Conservation (phyloP, 306 rosid species). For the Gastrolobium villosum region DNA sequence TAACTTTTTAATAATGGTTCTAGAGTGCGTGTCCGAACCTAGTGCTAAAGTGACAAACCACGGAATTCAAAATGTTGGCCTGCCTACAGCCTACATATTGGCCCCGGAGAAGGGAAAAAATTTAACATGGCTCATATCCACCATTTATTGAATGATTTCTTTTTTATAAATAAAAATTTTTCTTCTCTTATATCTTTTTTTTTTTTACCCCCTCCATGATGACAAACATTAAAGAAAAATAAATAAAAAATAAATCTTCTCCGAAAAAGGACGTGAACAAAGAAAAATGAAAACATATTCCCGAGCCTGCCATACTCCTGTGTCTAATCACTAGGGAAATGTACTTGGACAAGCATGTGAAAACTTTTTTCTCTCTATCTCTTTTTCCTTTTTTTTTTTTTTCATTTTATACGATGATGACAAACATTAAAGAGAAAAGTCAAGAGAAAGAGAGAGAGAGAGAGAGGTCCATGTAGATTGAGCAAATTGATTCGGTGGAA, state of each 20-base stretch:
- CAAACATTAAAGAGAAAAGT: not conserved
- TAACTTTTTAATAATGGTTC: not conserved
- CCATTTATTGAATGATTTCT: too few species aligned
- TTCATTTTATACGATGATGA: not conserved
- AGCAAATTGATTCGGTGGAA: slow-evolving; percentile 18
- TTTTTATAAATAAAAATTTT: too few species aligned
- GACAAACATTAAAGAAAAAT: too few species aligned
- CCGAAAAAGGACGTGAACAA: not conserved
- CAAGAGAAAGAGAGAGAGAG: too few species aligned
- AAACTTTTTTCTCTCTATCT: too few species aligned
- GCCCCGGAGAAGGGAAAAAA: too few species aligned
- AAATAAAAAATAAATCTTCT: too few species aligned
- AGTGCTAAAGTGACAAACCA: not conserved
- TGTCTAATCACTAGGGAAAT: slow-evolving; percentile 9
- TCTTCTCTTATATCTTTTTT: too few species aligned
- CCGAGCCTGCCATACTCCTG: slow-evolving; percentile 40
- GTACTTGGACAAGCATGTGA: not conserved
- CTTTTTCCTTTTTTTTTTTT: not conserved
- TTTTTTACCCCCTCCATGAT: too few species aligned
- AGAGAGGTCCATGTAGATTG: slow-evolving; percentile 19
- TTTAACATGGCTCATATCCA: too few species aligned
- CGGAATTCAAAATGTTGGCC: slow-evolving; percentile 35
- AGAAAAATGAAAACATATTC: not conserved
- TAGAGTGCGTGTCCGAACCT: slow-evolving; percentile 15
- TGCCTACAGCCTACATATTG: slow-evolving; percentile 36